Base-by-base conservation (phyloP, 192 early-diverging fungal species). In the Backusella westeae region DNA sequence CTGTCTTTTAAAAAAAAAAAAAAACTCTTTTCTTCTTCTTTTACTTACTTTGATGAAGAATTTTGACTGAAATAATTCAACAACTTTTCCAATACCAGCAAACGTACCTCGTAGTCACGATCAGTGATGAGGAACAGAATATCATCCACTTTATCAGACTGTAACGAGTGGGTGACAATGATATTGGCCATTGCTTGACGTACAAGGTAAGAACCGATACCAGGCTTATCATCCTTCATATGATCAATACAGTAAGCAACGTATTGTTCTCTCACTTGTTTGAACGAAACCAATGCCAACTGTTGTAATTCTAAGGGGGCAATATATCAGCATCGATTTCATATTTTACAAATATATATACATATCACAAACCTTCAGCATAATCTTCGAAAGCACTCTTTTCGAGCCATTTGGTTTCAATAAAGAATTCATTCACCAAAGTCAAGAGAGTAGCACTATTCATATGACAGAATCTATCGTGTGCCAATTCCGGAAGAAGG, bases 31-130 rank as follows among this genome's bases (percentile, higher is more conserved):
- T n/a, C n/a, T n/a, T 23, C 17, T 34, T 7, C 12, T 14, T 36
- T 12, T 35, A 69, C 66, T 74, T 78, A 74, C 56, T 69, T 41
- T 41, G 75, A 42, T 35, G 75, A 42, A 21, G 41, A 15, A 32
- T 70, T 56, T 23, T 46, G 72, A 26, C 42, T 46, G 17, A 83
- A 69, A 15, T 75, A 73, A 10, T 23, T 49, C 15, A 76, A 78
- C 3, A 91, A 52, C 41, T 84, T 87, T 66, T 81, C 72, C 10
- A 91, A 67, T 0, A 86, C 83, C n/a, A 81, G 75, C 9, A 91
- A 76, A 7, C 90, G 90, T 8, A 92, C 89, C 72, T 93, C 92
- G 78, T 93, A 91, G n/a, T 91, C 89, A 8, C 42, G 34, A 71
- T 91, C 87, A 9, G 80, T 66, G 36, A 91, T 53, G 17, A 92